Base-by-base conservation (phyloP, 495 filamentous ascomycete genomes). In the Aspergillus haitiensis region DNA sequence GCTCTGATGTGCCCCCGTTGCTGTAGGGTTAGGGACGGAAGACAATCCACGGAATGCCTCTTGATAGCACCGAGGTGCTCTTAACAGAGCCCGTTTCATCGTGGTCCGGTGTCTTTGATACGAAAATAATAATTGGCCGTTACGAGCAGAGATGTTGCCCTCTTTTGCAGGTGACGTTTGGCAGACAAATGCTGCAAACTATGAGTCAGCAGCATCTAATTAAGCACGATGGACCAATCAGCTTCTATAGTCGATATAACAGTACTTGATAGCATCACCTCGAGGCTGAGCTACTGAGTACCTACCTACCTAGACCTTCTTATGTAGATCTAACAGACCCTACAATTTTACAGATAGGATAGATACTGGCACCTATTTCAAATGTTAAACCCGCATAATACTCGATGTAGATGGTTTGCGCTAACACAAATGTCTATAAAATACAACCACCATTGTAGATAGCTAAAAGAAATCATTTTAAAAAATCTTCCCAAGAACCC, bases 401-500 rank as follows among this genome's bases (percentile, higher is more conserved):
- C 0, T 6, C 37, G 2, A 42, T 44, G 8, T 21, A 33, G 16
- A 44, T 55, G 8, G 31, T 52, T 32, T 50, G 15, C 36, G 46
- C 47, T 59, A 52, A 37, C 6, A 52, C 21, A 53, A 55, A 33
- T 46, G 16, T 34, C 55, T 18, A 64, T 52, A 48, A 15, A 59
- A 6, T 10, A 3, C 16, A 47, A 7, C 6, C 10, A 47, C 10
- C 6, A 2, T 27, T 18, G 4, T 16, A 36, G 46, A 39, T 21
- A 52, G 21, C 9, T 39, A 18, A 44, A 6, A 54, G 4, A 13
- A 21, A 18, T 15, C 16, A 10, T 16, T 5, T 52, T 64, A 81
- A 52, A 95, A 96, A 55, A 96, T 90, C 75, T 88, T 88, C 66
- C 88, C 90, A 56, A 95, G 71, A 9, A 96, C 86, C 66, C 89